Percentiles rank a stretch among this genome's conserved stretches.
Evolutionary conservation across 2,329 filamentous ascomycete species (phyloP).

Genomic region (Talaromyces albobiverticillius): DNA sequence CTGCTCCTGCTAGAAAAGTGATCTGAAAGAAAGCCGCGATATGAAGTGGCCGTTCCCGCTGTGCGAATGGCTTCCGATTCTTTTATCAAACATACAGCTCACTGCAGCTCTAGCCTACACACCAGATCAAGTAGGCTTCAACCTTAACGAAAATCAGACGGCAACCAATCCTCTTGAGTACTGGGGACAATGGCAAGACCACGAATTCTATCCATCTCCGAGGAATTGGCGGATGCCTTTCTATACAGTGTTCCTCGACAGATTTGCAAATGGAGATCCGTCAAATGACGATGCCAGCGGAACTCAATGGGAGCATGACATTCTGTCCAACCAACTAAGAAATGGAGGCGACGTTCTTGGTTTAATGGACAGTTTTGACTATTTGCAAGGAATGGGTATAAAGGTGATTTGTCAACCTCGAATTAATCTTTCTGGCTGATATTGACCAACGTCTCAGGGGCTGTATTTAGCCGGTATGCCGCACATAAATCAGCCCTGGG

Average conservation of each 20-base stretch:
- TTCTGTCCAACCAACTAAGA: constrained; percentile 55
- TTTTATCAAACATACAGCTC: constrained; percentile 2
- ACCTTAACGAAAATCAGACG: constrained; percentile 55
- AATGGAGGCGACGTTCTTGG: constrained; percentile 57
- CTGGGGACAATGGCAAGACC: constrained; percentile 49
- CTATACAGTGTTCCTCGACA: constrained; percentile 59
- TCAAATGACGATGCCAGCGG: constrained; percentile 58
- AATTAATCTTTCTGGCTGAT: background rate
- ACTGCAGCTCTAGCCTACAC: constrained; percentile 34
- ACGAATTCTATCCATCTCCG: constrained; percentile 51
- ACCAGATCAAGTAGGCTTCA: constrained; percentile 48
- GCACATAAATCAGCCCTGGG: constrained; percentile 60
- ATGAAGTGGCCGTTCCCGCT: constrained; percentile 22
- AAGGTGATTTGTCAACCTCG: constrained; percentile 34
- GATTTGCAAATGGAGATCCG: constrained; percentile 60
- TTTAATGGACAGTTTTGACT: constrained; percentile 55
- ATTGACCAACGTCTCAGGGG: constrained; percentile 32
- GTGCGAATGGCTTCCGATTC: background rate
- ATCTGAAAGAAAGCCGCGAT: background rate
- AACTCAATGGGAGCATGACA: constrained; percentile 58
- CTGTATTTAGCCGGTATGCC: constrained; percentile 59
- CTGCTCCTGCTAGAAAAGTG: background rate
- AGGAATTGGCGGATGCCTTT: constrained; percentile 60
- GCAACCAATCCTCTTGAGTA: constrained; percentile 55
- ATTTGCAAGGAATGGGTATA: constrained; percentile 58